Conservation (phyloP, 2,329 filamentous ascomycete species). For the Aspergillus sp. region DNA sequence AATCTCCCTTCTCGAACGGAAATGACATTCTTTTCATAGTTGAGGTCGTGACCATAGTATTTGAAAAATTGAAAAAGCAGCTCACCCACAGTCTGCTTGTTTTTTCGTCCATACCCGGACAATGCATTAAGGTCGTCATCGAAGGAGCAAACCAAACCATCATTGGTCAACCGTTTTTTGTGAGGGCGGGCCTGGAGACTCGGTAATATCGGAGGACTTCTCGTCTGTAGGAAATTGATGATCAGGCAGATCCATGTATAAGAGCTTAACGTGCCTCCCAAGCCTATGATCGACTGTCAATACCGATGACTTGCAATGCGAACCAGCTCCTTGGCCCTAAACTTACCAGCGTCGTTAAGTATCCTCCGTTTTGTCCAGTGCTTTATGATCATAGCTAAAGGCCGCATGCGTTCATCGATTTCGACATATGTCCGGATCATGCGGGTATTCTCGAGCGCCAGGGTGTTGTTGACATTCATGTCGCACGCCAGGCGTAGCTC, state of each 20-base stretch:
- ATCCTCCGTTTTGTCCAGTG: conserved; percentile 92
- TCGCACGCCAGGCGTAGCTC: conserved; percentile 85
- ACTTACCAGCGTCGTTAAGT: conserved; percentile 90
- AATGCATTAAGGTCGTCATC: conserved; percentile 79
- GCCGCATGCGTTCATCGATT: conserved; percentile 83
- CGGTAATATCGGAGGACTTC: conserved; percentile 77
- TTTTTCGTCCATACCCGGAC: conserved; percentile 68
- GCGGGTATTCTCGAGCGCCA: conserved; percentile 90
- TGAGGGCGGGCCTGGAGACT: conserved; percentile 72
- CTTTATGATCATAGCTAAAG: conserved; percentile 94
- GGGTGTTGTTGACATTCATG: conserved; percentile 97
- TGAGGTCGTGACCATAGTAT: conserved; percentile 88
- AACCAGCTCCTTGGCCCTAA: neutral
- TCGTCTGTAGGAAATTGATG: conserved; percentile 88
- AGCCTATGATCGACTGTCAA: conserved; percentile 52
- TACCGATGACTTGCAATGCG: neutral
- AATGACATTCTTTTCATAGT: conserved; percentile 78
- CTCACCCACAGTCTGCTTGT: conserved; percentile 76
- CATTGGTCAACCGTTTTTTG: conserved; percentile 55
- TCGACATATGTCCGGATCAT: conserved; percentile 98
- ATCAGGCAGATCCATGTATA: conserved; percentile 99
- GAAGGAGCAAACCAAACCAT: conserved; percentile 70
- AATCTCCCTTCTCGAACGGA: conserved; percentile 79
- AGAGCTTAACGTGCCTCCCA: conserved; percentile 90
- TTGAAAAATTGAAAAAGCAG: conserved; percentile 95